Percentiles rank a stretch among this genome's conserved stretches.
Evolutionary conservation across 306 rosid genomes (phyloP).

Genomic region (Cercis canadensis): DNA sequence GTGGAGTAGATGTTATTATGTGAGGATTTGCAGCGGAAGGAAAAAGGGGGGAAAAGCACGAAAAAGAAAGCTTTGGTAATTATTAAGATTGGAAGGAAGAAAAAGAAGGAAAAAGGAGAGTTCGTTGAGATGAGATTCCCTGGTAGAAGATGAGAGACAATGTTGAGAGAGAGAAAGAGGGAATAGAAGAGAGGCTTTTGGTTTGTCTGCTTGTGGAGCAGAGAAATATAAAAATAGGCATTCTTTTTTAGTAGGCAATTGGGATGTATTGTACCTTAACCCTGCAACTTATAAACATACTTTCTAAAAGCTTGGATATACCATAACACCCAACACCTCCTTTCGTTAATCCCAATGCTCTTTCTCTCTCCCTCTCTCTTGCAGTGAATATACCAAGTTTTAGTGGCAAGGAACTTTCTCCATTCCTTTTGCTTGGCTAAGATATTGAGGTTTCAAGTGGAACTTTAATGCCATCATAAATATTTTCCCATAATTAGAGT

Average conservation of each 20-base stretch:
- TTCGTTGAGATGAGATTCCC: conserved; percentile 63
- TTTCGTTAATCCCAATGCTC: conserved; percentile 88
- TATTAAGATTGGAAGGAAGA: conserved; percentile 60
- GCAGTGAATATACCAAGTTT: conserved; percentile 52
- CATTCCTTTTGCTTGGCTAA: conserved; percentile 46
- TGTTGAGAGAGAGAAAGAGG: conserved; percentile 50
- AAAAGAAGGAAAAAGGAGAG: conserved; percentile 59
- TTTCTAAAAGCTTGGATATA: conserved; percentile 92
- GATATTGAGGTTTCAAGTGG: conserved; percentile 34
- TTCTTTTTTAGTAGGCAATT: conserved; percentile 82
- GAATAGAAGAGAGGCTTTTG: conserved; percentile 74
- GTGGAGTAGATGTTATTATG: conserved; percentile 32
- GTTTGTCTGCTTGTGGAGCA: conserved; percentile 75
- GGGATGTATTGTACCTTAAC: conserved; percentile 79
- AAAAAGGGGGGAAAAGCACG: conserved; percentile 46
- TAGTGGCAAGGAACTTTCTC: conserved; percentile 48
- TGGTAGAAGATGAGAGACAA: conserved; percentile 80
- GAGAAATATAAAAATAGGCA: conserved; percentile 54
- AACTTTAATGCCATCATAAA: conserved; percentile 21
- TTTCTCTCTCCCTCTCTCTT: conserved; percentile 39
- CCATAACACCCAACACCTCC: conserved; percentile 69
- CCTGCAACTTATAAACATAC: conserved; percentile 78
- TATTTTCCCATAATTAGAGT: neutral
- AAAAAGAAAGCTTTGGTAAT: conserved; percentile 65
- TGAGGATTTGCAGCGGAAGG: conserved; percentile 53